phyloP scores from a whole-genome alignment of 2,329 filamentous ascomycete genomes.

The Aspergillus unguis region DNA sequence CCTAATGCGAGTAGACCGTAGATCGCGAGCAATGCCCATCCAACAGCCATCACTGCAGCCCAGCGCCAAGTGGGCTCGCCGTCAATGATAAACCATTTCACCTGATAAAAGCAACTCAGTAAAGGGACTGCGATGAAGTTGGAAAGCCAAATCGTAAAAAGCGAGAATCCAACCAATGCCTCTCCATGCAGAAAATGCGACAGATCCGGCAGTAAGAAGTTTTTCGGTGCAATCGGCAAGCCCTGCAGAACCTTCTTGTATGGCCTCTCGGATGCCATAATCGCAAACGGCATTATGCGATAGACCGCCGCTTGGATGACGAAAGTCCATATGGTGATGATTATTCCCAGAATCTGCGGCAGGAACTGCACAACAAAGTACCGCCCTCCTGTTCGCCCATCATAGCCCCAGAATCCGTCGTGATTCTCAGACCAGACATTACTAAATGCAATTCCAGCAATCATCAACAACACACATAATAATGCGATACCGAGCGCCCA shows the following conservation, averaged over 20 bases:
- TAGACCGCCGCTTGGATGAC: conserved; percentile 70
- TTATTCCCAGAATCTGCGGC: conserved; percentile 70
- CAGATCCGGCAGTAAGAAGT: conserved; percentile 66
- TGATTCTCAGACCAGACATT: conserved; percentile 64
- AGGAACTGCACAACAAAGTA: conserved; percentile 88
- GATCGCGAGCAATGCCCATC: conserved; percentile 72
- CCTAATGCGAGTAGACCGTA: conserved; percentile 67
- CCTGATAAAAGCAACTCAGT: conserved; percentile 71
- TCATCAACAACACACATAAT: conserved; percentile 64
- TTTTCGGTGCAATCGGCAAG: conserved; percentile 57
- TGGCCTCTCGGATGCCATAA: conserved; percentile 66
- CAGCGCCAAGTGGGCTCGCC: conserved; percentile 67
- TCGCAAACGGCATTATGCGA: conserved; percentile 71
- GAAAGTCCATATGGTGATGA: conserved; percentile 74
- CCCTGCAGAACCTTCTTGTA: conserved; percentile 62
- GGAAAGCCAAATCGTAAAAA: conserved; percentile 70
- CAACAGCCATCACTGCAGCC: conserved; percentile 72
- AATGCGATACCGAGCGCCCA: conserved; percentile 61
- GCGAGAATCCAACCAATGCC: conserved; percentile 63
- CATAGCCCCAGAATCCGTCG: conserved; percentile 66
- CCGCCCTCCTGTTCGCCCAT: conserved; percentile 64
- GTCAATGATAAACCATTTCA: conserved; percentile 59
- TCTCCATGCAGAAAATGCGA: conserved; percentile 67
- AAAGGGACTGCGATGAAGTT: conserved; percentile 74
- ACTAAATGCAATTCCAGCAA: conserved; percentile 67